phyloP scores from a whole-genome alignment of 75 land plant species.

The Pseudotsuga menziesii region DNA sequence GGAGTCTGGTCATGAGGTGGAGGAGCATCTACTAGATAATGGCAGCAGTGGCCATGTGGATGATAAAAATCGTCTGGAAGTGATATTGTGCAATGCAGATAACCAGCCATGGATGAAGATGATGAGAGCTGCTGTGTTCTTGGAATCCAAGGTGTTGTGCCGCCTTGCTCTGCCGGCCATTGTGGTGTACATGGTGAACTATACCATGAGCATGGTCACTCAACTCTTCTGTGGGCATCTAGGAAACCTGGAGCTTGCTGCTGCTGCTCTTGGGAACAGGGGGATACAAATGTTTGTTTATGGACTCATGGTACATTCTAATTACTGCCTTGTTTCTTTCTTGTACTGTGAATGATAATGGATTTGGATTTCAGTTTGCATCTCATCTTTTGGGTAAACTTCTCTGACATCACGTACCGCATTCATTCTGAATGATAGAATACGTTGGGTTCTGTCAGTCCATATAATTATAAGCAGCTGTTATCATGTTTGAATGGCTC shows the following conservation, averaged over 20 bases:
- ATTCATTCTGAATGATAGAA: too few species aligned
- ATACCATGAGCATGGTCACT: conserved; percentile 48
- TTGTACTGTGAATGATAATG: not conserved
- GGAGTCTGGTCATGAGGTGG: too few species aligned
- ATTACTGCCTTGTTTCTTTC: not conserved
- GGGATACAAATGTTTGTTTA: conserved; percentile 56
- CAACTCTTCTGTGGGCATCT: conserved; percentile 68
- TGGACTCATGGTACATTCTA: conserved; percentile 51
- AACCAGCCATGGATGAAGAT: not conserved
- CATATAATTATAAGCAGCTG: not conserved
- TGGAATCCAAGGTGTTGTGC: conserved; percentile 21
- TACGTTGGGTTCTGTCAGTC: too few species aligned
- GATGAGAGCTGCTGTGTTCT: not conserved
- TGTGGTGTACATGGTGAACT: conserved; percentile 59
- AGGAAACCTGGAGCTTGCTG: conserved; percentile 69
- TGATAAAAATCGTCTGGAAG: not conserved
- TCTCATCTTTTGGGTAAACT: not conserved
- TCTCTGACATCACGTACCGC: too few species aligned
- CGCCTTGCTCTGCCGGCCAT: conserved; percentile 60
- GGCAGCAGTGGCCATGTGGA: too few species aligned
- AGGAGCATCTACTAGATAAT: too few species aligned
- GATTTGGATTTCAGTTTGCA: not conserved
- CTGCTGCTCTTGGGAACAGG: conserved; percentile 64
- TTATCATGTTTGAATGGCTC: not conserved
- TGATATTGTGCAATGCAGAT: not conserved